phyloP scores from a whole-genome alignment of 768 basidiomycete species.

The Rhizopogon vesiculosus region DNA sequence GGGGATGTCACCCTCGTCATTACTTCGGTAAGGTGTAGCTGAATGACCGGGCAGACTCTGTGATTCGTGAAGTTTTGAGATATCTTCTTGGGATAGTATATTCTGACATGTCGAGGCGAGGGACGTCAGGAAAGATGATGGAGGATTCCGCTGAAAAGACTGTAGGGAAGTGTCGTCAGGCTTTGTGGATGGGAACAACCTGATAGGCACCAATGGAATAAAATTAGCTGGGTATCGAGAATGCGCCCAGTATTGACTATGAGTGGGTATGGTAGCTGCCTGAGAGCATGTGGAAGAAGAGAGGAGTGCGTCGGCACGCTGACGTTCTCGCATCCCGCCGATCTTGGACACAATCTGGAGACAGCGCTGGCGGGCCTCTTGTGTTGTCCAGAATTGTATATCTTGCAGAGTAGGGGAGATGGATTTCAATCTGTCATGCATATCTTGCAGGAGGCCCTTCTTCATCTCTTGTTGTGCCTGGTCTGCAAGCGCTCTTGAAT shows the following conservation, averaged over 20 bases:
- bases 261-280: conserved; percentile 21
- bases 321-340: conserved; percentile 64
- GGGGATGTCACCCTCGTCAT: conserved; percentile 37
- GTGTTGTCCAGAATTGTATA: conserved; percentile 77
- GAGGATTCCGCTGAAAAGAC: not conserved
- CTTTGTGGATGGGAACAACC: conserved; percentile 36
- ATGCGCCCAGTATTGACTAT: conserved; percentile 52
- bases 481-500: conserved; percentile 64
- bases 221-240: conserved; percentile 54
- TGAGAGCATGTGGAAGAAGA: conserved; percentile 12
- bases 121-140: conserved; percentile 38
- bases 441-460: conserved; percentile 56
- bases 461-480: conserved; percentile 77
- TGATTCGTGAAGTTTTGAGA: not conserved
- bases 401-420: conserved; percentile 10
- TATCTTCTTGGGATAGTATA: conserved; percentile 46
- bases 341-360: conserved; percentile 78
- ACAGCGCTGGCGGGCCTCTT: conserved; percentile 69
- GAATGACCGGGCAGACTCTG: not conserved
- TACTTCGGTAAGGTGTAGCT: not conserved
- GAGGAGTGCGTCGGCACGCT: conserved; percentile 61
- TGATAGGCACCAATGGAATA: conserved; percentile 56
- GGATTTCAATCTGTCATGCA: conserved; percentile 42
- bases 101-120: conserved; percentile 49
- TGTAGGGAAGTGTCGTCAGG: conserved; percentile 6